Base-by-base conservation (phyloP, 2,329 filamentous ascomycete species). In the Xylaria sp. region DNA sequence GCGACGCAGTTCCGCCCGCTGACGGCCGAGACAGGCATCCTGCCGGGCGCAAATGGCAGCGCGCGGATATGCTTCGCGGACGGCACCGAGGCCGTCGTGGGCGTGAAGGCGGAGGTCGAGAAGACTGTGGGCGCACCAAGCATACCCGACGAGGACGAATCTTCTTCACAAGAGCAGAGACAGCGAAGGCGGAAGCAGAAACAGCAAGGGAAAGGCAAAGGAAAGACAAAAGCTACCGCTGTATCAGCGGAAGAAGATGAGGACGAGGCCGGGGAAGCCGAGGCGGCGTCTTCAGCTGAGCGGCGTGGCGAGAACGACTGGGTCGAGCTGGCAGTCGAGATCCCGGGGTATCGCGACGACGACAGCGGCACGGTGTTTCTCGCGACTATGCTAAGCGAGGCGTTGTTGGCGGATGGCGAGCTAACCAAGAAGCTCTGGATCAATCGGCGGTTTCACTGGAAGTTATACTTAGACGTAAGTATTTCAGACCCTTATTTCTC, bases 21-120 rank as follows among this genome's bases (percentile, higher is more conserved):
- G 66, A 89, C 92, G 20, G 96, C 96, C 69, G 96, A 99, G 84
- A 94, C 92, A 64, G 92, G 93, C 67, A 93, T 98, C 66, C 87
- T 99, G 0, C 94, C 96, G 0, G 90, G 91, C 56, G 92, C 95
- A 18, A 97, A 98, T 78, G 96, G 96, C 70, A 97, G 93, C 81
- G 95, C 96, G 69, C 90, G 97, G 41, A 92, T 99, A 56, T 97
- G 95, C 74, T 97, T 98, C 79, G 90, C 94, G 3, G 96, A 99
- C 80, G 96, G 96, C 60, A 97, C 94, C 1, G 96, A 99, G 81
- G 96, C 96, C 7, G 91, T 99, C 70, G 96, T 98, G 6, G 96
- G 96, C 55, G 91, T 98, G 70, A 99, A 98, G 83, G 94, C 93
- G 0, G 95, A 98, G 82, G 93, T 98, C 3, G 94, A 97, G 80